phyloP scores from a whole-genome alignment of 2,329 filamentous ascomycete genomes.

The Neonectria faginata region DNA sequence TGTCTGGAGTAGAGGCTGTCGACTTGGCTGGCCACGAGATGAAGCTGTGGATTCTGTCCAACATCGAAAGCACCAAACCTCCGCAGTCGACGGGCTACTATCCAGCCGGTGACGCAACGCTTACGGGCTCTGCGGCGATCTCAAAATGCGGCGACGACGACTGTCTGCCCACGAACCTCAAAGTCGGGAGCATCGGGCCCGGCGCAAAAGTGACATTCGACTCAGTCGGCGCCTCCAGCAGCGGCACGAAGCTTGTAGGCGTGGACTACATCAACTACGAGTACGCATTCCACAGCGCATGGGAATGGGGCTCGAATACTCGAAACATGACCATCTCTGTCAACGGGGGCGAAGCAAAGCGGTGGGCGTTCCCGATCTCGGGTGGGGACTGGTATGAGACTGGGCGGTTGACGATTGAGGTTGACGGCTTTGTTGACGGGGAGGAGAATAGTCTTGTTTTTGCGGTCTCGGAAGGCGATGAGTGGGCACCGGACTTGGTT shows the following conservation, averaged over 20 bases:
- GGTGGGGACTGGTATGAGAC: constrained; percentile 64
- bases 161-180: constrained; percentile 58
- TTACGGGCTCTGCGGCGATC: constrained; percentile 51
- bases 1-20: constrained; percentile 50
- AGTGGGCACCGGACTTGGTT: constrained; percentile 57
- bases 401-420: constrained; percentile 57
- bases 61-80: constrained; percentile 43
- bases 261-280: constrained; percentile 67
- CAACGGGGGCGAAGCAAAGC: constrained; percentile 56
- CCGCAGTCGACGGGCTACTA: constrained; percentile 53
- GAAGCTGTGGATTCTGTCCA: constrained; percentile 53
- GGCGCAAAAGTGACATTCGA: constrained; percentile 53
- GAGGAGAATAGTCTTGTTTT: constrained; percentile 53
- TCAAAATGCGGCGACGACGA: constrained; percentile 51
- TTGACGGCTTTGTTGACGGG: constrained; percentile 59
- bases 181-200: constrained; percentile 54
- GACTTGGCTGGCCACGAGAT: constrained; percentile 55
- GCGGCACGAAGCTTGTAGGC: constrained; percentile 55
- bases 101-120: constrained; percentile 50
- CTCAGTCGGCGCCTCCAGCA: constrained; percentile 45
- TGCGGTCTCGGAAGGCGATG: constrained; percentile 39
- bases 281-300: constrained; percentile 55
- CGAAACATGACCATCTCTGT: constrained; percentile 62
- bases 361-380: constrained; percentile 63
- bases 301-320: constrained; percentile 59